Evolutionary conservation across 495 filamentous ascomycete species (phyloP).

Genomic region (Daldinia decipiens): DNA sequence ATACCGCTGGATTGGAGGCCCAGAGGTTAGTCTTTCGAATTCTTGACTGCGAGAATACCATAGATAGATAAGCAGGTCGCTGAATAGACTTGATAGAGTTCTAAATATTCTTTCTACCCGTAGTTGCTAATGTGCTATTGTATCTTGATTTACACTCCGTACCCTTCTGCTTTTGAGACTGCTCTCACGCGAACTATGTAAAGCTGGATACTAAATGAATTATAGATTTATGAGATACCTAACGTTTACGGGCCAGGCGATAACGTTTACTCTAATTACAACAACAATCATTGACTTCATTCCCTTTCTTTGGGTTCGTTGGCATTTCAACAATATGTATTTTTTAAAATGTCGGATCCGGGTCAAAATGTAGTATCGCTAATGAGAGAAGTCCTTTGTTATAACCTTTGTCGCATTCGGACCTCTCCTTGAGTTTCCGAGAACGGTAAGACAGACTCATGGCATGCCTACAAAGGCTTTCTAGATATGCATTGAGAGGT

Average conservation of each 20-base stretch:
- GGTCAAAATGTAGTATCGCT: background rate
- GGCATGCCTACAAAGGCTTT: background rate
- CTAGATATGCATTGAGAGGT: background rate
- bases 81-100: conserved; percentile 37
- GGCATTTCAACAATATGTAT: background rate
- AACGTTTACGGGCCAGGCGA: too few species aligned
- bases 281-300: background rate
- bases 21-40: conserved; percentile 25
- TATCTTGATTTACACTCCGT: background rate
- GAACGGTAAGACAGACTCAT: background rate
- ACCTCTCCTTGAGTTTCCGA: background rate
- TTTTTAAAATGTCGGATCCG: background rate
- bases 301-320: background rate
- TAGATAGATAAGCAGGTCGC: conserved; percentile 28
- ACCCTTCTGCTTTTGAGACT: too few species aligned
- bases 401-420: background rate
- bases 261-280: background rate
- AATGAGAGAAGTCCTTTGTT: background rate
- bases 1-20: conserved; percentile 34
- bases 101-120: background rate
- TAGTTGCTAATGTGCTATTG: background rate
- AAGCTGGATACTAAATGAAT: too few species aligned
- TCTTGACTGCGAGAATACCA: conserved; percentile 36
- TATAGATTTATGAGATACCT: too few species aligned
- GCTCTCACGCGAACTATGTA: too few species aligned